phyloP scores from a whole-genome alignment of 768 basidiomycete genomes.

The Lanmaoa pseudosensibilis region DNA sequence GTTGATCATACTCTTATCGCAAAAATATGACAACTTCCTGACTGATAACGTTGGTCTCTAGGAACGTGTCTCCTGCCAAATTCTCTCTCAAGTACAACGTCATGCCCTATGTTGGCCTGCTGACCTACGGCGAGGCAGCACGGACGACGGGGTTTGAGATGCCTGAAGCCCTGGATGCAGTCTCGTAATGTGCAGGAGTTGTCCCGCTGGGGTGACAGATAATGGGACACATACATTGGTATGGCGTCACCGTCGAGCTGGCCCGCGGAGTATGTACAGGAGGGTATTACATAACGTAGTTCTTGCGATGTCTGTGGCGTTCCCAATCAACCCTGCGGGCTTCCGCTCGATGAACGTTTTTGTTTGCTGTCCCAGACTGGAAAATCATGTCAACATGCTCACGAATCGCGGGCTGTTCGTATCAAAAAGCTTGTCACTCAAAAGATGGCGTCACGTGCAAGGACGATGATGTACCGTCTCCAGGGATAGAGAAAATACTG shows the following conservation, averaged over 20 bases:
- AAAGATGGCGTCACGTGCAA: conserved; percentile 10
- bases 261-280: conserved; percentile 19
- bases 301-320: conserved; percentile 15
- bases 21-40: conserved; percentile 1
- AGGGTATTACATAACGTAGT: conserved; percentile 20
- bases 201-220: neutral
- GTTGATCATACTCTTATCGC: conserved; percentile 17
- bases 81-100: conserved; percentile 84
- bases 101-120: conserved; percentile 85
- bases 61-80: conserved; percentile 61
- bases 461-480: conserved; percentile 3
- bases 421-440: conserved; percentile 26
- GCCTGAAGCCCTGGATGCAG: conserved; percentile 34
- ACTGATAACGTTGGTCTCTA: conserved; percentile 34
- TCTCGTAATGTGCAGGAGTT: conserved; percentile 19
- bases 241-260: conserved; percentile 15
- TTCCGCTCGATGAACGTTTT: conserved; percentile 1
- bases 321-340: conserved; percentile 6
- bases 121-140: conserved; percentile 75
- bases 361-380: conserved; percentile 1
- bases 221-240: neutral
- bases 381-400: neutral
- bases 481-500: conserved; percentile 11
- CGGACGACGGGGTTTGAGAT: conserved; percentile 41
- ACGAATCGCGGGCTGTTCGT: conserved; percentile 8